These are phyloP conservation scores for Xylariomycetidae sp. DNA, from an alignment of 2,329 filamentous ascomycete genomes.

Conservation along the genomic window DNA sequence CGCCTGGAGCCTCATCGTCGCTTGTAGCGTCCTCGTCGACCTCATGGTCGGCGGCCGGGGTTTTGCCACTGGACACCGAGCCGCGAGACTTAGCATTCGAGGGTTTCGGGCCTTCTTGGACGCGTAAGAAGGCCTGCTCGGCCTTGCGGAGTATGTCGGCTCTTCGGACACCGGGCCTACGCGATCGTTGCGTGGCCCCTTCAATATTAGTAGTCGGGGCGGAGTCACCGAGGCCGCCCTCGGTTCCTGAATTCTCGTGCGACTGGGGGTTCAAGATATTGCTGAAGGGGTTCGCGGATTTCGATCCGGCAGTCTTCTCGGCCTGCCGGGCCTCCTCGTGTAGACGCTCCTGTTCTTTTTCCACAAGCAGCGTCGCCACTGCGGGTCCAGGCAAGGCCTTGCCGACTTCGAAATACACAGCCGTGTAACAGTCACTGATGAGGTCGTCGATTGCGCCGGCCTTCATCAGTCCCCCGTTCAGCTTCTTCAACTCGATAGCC, in stretches of 20 bases:
- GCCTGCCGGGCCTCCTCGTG: conserved; percentile 24
- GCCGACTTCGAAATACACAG: conserved; percentile 65
- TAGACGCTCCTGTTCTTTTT: conserved; percentile 35
- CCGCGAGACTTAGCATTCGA: conserved; percentile 41
- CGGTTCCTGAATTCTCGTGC: conserved; percentile 32
- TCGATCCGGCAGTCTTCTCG: conserved; percentile 30
- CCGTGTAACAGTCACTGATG: conserved; percentile 84
- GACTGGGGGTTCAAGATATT: conserved; percentile 39
- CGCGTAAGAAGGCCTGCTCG: conserved; percentile 51
- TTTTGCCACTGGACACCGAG: conserved; percentile 48
- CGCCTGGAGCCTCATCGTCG: conserved; percentile 28
- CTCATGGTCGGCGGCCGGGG: conserved; percentile 28
- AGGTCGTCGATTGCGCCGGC: conserved; percentile 82
- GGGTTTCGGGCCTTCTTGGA: conserved; percentile 44
- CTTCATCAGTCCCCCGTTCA: conserved; percentile 88
- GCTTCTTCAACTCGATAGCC: conserved; percentile 56
- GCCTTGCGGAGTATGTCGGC: conserved; percentile 59
- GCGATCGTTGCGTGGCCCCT: conserved; percentile 35
- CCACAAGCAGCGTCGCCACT: conserved; percentile 42
- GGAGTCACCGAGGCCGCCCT: conserved; percentile 25
- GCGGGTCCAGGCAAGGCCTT: conserved; percentile 51
- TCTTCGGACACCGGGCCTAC: conserved; percentile 44
- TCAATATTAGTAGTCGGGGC: conserved; percentile 30
- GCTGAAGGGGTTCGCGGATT: conserved; percentile 32
- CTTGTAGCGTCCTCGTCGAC: conserved; percentile 17